Conservation (phyloP, 1,284 basidiomycete genomes). For the Boletus mariae region DNA sequence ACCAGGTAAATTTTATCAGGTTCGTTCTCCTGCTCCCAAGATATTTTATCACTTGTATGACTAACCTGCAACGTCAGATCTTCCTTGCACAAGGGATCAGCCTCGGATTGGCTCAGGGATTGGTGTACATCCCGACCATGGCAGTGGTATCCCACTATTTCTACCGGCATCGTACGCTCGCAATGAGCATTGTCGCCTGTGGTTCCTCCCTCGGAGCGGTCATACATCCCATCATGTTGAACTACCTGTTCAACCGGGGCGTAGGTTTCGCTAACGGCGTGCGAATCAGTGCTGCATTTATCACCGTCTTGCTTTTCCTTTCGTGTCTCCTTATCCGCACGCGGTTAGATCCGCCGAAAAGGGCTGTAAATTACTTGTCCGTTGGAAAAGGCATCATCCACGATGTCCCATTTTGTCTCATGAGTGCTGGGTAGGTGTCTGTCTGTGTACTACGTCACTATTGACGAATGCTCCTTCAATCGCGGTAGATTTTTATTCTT, state of each 20-base stretch:
- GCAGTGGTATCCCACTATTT: slow-evolving; percentile 37
- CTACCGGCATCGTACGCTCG: slow-evolving; percentile 30
- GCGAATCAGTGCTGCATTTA: slow-evolving; percentile 30
- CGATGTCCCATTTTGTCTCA: slow-evolving; percentile 25
- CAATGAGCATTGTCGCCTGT: slow-evolving; percentile 32
- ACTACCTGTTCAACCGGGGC: slow-evolving; percentile 33
- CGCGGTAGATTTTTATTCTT: slow-evolving; percentile 19
- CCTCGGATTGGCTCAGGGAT: slow-evolving; percentile 31
- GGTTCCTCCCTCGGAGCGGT: slow-evolving; percentile 36
- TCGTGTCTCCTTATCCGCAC: slow-evolving; percentile 31
- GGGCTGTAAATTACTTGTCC: slow-evolving; percentile 16
- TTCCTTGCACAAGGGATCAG: slow-evolving; percentile 36
- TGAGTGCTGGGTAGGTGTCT: slow-evolving; percentile 20
- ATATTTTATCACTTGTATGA: neutral
- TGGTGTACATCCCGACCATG: slow-evolving; percentile 30
- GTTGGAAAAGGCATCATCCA: slow-evolving; percentile 15
- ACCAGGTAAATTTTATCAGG: slow-evolving; percentile 29
- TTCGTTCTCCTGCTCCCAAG: neutral
- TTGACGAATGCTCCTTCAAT: neutral
- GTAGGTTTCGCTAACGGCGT: slow-evolving; percentile 31
- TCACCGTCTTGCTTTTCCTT: slow-evolving; percentile 25
- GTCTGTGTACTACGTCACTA: neutral
- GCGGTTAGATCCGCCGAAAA: slow-evolving; percentile 23
- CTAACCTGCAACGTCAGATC: slow-evolving; percentile 18
- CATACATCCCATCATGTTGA: slow-evolving; percentile 39